Conservation (phyloP, 371 early-diverging fungal species). For the Mortierella sp. region DNA sequence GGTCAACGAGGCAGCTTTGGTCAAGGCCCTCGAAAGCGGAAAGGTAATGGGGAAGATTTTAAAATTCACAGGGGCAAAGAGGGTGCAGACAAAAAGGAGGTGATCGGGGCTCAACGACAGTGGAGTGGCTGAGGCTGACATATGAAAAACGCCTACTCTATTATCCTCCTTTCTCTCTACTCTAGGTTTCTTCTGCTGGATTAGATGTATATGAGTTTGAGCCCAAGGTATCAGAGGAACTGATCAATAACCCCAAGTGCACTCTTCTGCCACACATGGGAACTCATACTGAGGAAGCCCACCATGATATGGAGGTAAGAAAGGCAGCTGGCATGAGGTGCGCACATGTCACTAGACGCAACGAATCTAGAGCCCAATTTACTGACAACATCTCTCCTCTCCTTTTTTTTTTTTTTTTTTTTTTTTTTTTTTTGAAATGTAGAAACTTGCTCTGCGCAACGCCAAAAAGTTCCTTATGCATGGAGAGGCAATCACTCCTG, state of each 20-base stretch:
- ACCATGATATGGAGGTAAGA: conserved; percentile 44
- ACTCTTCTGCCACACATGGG: conserved; percentile 51
- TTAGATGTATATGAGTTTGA: conserved; percentile 52
- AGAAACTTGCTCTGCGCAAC: conserved; percentile 50
- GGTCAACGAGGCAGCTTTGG: conserved; percentile 63
- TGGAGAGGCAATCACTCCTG: conserved; percentile 29
- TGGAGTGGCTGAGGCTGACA: background rate
- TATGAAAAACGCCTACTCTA: background rate
- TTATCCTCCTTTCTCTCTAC: background rate
- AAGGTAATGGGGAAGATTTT: conserved; percentile 47
- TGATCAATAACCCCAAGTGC: conserved; percentile 44
- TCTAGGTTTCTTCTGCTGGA: conserved; percentile 45
- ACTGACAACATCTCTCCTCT: background rate
- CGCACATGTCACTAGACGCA: too few species aligned
- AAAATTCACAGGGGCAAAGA: background rate
- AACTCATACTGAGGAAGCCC: conserved; percentile 30
- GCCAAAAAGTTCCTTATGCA: conserved; percentile 37
- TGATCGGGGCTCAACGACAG: background rate
- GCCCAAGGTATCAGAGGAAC: conserved; percentile 39
- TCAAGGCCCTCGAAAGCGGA: conserved; percentile 66
- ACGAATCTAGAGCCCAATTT: background rate
- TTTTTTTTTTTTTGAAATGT: background rate
- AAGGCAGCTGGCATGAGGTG: background rate
- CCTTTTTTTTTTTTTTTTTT: background rate
- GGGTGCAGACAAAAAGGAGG: background rate